phyloP scores from a whole-genome alignment of 345 rosid species.

The Rhodamnia rubescens region DNA sequence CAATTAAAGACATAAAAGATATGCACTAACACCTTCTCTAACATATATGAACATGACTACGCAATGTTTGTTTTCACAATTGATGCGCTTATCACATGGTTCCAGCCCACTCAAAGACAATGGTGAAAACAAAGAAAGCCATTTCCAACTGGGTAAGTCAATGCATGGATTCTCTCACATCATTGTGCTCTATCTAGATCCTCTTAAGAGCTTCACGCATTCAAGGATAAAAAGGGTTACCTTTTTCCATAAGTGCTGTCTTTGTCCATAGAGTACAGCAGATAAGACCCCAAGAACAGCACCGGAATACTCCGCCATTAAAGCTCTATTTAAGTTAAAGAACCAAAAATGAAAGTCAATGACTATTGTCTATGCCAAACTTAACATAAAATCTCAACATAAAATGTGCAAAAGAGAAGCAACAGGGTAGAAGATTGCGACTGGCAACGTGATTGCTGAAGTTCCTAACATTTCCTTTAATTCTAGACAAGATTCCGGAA shows the following conservation, averaged over 20 bases:
- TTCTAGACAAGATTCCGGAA: background rate
- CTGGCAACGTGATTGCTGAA: background rate
- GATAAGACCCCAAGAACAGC: constrained; percentile 96
- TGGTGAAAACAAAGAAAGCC: background rate
- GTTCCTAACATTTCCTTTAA: background rate
- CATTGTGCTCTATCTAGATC: background rate
- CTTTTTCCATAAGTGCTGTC: constrained; percentile 78
- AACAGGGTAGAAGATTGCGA: background rate
- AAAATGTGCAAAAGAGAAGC: background rate
- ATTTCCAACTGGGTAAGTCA: background rate
- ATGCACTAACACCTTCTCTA: background rate
- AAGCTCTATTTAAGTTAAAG: constrained; percentile 31
- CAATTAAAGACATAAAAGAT: background rate
- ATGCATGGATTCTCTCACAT: background rate
- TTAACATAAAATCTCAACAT: background rate
- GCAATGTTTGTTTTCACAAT: background rate
- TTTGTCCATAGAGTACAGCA: constrained; percentile 74
- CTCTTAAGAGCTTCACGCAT: background rate
- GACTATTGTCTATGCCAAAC: no score
- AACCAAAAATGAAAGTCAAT: background rate
- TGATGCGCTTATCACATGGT: background rate
- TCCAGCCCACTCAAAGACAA: background rate
- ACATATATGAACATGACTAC: background rate
- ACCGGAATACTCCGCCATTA: constrained; percentile 95
- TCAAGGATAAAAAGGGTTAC: constrained; percentile 18